Evolutionary conservation across 805 yeast genomes (phyloP).

Genomic region (Yamadazyma kitorensis): DNA sequence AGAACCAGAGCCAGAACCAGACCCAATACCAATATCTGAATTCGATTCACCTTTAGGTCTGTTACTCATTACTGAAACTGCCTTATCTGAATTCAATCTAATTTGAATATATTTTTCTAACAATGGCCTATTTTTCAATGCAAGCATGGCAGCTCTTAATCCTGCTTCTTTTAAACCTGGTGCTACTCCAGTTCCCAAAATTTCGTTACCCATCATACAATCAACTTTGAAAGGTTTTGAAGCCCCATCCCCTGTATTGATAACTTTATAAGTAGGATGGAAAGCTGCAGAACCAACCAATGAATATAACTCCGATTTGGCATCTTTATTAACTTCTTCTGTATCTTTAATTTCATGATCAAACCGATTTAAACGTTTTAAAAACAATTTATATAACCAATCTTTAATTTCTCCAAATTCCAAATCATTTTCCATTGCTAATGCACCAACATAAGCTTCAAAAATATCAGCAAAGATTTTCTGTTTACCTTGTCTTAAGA

Average conservation of each 20-base stretch:
- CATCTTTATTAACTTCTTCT: slow-evolving; percentile 53
- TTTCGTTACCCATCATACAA: slow-evolving; percentile 62
- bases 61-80: neutral
- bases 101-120: slow-evolving; percentile 62
- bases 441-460: slow-evolving; percentile 92
- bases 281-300: slow-evolving; percentile 72
- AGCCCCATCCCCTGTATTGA: slow-evolving; percentile 44
- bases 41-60: neutral
- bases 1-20: too few relatives aligned
- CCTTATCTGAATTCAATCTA: slow-evolving; percentile 36
- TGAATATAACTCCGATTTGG: slow-evolving; percentile 76
- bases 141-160: slow-evolving; percentile 78
- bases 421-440: slow-evolving; percentile 54
- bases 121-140: slow-evolving; percentile 53
- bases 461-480: slow-evolving; percentile 86
- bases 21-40: slow-evolving; percentile 10
- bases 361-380: slow-evolving; percentile 38
- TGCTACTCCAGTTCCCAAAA: slow-evolving; percentile 72
- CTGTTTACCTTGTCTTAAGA: slow-evolving; percentile 50
- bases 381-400: slow-evolving; percentile 56
- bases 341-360: slow-evolving; percentile 31
- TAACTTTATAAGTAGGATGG: slow-evolving; percentile 57
- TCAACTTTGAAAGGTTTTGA: slow-evolving; percentile 58
- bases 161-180: slow-evolving; percentile 75
- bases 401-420: slow-evolving; percentile 48